Base-by-base conservation (phyloP, 2,329 filamentous ascomycete genomes). In the Aspergillus terreus region DNA sequence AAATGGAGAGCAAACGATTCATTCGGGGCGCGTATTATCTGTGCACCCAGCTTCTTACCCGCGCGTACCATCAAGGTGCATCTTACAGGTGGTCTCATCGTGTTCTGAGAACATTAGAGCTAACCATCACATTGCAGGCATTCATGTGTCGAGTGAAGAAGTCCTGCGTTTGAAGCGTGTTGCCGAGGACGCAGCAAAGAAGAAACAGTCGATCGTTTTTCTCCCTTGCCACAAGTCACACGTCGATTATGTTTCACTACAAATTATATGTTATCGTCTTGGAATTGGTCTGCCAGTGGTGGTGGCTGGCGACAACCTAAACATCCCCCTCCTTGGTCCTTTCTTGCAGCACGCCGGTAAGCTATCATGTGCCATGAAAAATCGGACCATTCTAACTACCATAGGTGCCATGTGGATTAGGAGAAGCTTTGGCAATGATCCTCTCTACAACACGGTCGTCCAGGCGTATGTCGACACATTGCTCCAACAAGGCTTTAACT, bases 131-230 rank as follows among this genome's bases (percentile, higher is more conserved):
- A 27, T 32, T 11, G 10, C 25, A 80, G 78, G 82, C 9, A 96
- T 99, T 47, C 94, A 99, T 69, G 91, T 97, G 25, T 95, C 89
- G 1, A 95, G 90, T 68, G 90, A 96, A 64, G 94, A 99, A 72
- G 90, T 99, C 4, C 71, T 96, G 47, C 82, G 90, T 30, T 69
- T 99, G 53, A 80, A 91, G 48, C 85, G 82, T 23, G 90, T 96
- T 12, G 94, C 94, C 12, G 84, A 92, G 63, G 78, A 88, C 63
- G 92, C 94, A 1, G 85, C 86, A 51, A 83, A 83, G 68, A 90
- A 94, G 67, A 95, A 94, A 70, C 92, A 96, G 69, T 95, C 90
- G 58, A 95, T 99, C 60, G 88, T 99, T 47, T 99, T 99, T 69
- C 72, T 99, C 52, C 94, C 94, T 0, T 96, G 91, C 58, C 94